Base-by-base conservation (phyloP, 2,329 filamentous ascomycete genomes). In the Gnomoniopsis sp. region DNA sequence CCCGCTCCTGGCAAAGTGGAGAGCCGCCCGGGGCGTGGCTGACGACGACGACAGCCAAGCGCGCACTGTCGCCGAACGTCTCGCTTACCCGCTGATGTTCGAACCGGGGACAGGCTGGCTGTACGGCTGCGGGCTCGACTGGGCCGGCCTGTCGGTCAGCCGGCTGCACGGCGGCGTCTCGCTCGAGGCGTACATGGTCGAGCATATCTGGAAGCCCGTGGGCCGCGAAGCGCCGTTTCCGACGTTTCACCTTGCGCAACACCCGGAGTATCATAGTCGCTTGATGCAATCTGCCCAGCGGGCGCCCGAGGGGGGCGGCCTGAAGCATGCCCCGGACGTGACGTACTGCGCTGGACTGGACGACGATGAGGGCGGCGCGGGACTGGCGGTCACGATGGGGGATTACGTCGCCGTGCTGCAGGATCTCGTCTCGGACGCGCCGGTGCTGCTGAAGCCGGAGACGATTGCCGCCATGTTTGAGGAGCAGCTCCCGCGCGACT, bases 51-150 rank as follows among this genome's bases (percentile, higher is more conserved):
- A 38, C 50, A 49, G 2, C 62, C 41, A n/a, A 2, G 48, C 53
- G n/a, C 63, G 64, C 14, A 71, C 70, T 0, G 74, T 84, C 0
- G 73, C 77, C 12, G 73, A 77, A 19, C 63, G 72, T 0, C 81
- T 75, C 60, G 60, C 62, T 12, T 72, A 76, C 11, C 79, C 81
- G 0, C 74, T 85, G 2, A 53, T 66, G 11, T 82, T 75, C 61
- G 77, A 85, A 57, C 83, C 82, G 0, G 82, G 81, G 0, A 67
- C 70, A 0, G 68, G 71, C 3, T 85, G 81, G 81, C 71, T 73
- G 62, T 85, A 85, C 61, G 75, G 79, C 0, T 63, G 73, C 1
- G 72, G 75, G 1, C 65, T 79, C 1, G 82, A 85, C 68, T 85
- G 80, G 81, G 78, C 76, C 0, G 81, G 82, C 2, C 71, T 74